phyloP scores from a whole-genome alignment of 176 grass and related monocot species.

The Eleusine coracana region DNA sequence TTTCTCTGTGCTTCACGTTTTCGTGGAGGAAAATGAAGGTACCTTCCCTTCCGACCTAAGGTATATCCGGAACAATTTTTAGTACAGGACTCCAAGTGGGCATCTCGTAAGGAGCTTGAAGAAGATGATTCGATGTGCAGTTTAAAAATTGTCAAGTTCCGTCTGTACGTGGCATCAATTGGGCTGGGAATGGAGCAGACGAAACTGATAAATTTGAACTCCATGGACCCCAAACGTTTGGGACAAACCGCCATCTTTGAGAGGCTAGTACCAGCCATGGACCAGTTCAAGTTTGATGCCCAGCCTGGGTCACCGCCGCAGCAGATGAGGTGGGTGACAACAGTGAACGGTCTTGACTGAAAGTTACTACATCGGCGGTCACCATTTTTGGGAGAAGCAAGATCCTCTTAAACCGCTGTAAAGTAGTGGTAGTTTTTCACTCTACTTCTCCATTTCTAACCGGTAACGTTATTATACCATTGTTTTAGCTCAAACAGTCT shows the following conservation, averaged over 20 bases:
- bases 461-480: too few species aligned
- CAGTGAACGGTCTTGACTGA: background rate
- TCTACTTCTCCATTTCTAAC: too few species aligned
- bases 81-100: background rate
- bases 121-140: background rate
- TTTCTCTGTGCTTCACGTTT: background rate
- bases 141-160: background rate
- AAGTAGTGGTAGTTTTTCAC: background rate
- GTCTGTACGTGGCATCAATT: constrained; percentile 1
- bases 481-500: too few species aligned
- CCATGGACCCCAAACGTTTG: background rate
- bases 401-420: background rate
- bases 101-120: background rate
- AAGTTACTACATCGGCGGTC: background rate
- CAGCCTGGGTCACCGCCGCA: background rate
- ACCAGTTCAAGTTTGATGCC: background rate
- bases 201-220: background rate
- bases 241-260: background rate
- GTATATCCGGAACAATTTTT: background rate
- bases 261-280: background rate
- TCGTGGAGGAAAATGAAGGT: background rate
- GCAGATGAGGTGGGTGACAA: background rate
- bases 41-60: background rate
- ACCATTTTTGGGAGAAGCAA: background rate
- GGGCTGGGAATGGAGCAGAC: background rate